Evolutionary conservation across 495 filamentous ascomycete genomes (phyloP).

Genomic region (Neurospora sp.): DNA sequence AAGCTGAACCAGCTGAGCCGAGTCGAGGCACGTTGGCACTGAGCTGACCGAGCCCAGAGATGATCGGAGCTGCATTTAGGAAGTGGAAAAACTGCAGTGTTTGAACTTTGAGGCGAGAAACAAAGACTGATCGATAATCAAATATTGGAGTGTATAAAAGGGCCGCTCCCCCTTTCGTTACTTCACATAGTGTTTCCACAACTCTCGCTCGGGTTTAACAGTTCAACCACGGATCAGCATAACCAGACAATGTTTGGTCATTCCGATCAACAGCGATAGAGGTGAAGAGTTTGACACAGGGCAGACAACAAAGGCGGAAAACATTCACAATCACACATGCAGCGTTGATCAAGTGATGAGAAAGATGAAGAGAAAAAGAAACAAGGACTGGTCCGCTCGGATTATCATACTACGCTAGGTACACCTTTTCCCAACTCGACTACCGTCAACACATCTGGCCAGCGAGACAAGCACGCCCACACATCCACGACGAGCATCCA

Average conservation of each 20-base stretch:
- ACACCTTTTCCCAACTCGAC: background rate
- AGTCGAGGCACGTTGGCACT: background rate
- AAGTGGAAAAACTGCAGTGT: background rate
- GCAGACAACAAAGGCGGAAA: too few relatives aligned
- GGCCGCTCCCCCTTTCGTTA: background rate
- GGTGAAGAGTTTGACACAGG: too few relatives aligned
- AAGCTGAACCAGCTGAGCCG: background rate
- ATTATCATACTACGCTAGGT: conserved; percentile 1
- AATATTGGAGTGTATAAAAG: background rate
- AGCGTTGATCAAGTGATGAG: too few relatives aligned
- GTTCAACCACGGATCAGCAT: too few relatives aligned
- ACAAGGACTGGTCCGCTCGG: background rate
- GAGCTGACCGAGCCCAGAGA: background rate
- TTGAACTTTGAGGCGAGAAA: background rate
- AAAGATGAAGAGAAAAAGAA: background rate
- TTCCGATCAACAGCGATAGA: too few relatives aligned
- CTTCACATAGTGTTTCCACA: too few relatives aligned
- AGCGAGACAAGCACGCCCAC: background rate
- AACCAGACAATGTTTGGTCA: too few relatives aligned
- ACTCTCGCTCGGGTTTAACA: too few relatives aligned
- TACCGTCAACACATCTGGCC: background rate
- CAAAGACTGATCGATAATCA: background rate
- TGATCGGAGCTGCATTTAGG: background rate
- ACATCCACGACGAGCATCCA: background rate
- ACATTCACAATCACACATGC: too few relatives aligned